Base-by-base conservation (phyloP, 345 rosid species). In the Eucalyptus decipiens region DNA sequence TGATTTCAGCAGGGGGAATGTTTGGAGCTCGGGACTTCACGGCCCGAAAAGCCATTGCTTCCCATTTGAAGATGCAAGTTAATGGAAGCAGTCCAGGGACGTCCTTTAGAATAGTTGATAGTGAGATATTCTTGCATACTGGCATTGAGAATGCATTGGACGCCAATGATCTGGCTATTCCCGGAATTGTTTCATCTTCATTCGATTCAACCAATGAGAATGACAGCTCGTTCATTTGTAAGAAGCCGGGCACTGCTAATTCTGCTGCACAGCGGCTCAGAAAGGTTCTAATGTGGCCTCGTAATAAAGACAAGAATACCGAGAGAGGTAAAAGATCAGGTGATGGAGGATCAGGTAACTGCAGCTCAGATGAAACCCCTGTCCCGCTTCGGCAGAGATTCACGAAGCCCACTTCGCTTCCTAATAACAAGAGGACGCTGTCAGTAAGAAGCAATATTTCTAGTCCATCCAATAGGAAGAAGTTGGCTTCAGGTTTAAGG, bases 1-100 rank as follows among this genome's bases (percentile, higher is more conserved):
- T 97, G 92, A 94, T 97, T 89, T 97, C 99, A 23, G 99, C 96
- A 3, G 99, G 99, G 40, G 99, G 96, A 51, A 94, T 96, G 86
- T 94, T 96, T 86, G 93, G 97, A 54, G 91, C 93, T 88, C 93
- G 91, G 88, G 98, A 97, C 90, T 93, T 93, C 89, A 89, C 93
- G 62, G 93, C 97, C 24, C 90, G 97, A 89, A 94, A 94, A 86
- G 97, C 96, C 92, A 95, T 97, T 16, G 99, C 95, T 80, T 95
- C 98, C 56, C 96, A 94, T 51, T 86, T 97, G 85, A 97, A 95
- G 95, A 94, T 94, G 95, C 97, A 93, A 86, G 96, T 98, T 4
- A 92, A 87, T 90, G 93, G 93, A 88, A 92, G 92, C 91, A 97
- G 99, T 88, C 99, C 99, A 8, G 99, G 98, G 89, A 95, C 98